These are phyloP conservation scores for Tylopilus vinaceipallidus DNA, from an alignment of 768 basidiomycete genomes.

Conservation along the genomic window DNA sequence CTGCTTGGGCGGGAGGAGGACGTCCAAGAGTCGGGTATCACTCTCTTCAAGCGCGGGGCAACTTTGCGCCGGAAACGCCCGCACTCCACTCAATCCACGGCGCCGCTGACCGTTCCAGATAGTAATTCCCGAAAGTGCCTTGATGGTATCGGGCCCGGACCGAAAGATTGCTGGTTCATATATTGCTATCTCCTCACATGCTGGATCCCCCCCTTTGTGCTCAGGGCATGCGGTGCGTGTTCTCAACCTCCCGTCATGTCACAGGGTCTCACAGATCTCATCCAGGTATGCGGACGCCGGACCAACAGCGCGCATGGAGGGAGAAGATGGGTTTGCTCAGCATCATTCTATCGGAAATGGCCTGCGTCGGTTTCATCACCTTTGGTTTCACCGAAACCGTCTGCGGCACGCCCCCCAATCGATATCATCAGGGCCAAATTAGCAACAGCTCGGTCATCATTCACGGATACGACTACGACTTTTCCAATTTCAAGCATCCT, in stretches of 20 bases:
- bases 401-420: constrained; percentile 83
- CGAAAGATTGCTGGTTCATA: constrained; percentile 92
- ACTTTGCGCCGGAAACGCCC: constrained; percentile 72
- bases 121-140: constrained; percentile 51
- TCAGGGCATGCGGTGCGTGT: constrained; percentile 73
- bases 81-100: constrained; percentile 39
- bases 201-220: constrained; percentile 76
- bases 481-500: constrained; percentile 85
- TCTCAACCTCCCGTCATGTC: background rate
- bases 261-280: constrained; percentile 9
- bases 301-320: constrained; percentile 95
- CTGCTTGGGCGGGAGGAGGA: constrained; percentile 90
- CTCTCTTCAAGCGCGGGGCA: constrained; percentile 85
- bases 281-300: constrained; percentile 84
- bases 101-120: constrained; percentile 37
- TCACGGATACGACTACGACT: constrained; percentile 92
- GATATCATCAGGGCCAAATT: constrained; percentile 78
- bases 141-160: constrained; percentile 78
- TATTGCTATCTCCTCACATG: constrained; percentile 87
- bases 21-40: constrained; percentile 84
- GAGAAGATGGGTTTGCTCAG: constrained; percentile 95
- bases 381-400: constrained; percentile 97
- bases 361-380: constrained; percentile 93
- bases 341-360: constrained; percentile 83
- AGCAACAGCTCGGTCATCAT: constrained; percentile 84